phyloP scores from a whole-genome alignment of 2,329 filamentous ascomycete species.

The Berkeleyomyces rouxiae region DNA sequence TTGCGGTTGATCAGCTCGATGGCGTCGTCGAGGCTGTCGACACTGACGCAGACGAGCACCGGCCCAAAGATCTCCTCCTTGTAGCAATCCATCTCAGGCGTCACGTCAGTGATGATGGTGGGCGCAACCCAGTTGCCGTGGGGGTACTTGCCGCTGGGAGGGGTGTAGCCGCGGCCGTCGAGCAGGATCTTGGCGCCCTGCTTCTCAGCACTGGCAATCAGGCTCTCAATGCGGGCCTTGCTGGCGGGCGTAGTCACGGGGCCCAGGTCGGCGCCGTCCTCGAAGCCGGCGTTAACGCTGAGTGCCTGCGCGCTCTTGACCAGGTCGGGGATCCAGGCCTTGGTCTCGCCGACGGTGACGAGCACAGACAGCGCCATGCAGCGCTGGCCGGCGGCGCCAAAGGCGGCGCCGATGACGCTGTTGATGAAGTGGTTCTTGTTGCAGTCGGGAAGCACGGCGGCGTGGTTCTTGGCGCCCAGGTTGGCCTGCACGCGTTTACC shows the following conservation, averaged over 20 bases:
- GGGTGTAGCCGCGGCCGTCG: conserved; percentile 59
- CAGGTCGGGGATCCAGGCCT: conserved; percentile 64
- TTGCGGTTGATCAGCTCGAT: conserved; percentile 71
- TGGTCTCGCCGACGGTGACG: conserved; percentile 71
- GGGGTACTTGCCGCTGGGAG: conserved; percentile 49
- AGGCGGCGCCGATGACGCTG: conserved; percentile 67
- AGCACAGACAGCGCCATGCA: conserved; percentile 77
- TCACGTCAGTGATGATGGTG: conserved; percentile 70
- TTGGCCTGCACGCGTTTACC: conserved; percentile 83
- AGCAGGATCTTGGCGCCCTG: conserved; percentile 73
- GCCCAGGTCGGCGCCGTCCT: conserved; percentile 61
- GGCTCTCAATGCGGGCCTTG: conserved; percentile 58
- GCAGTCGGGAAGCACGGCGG: conserved; percentile 66
- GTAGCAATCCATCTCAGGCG: conserved; percentile 68
- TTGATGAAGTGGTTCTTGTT: conserved; percentile 85
- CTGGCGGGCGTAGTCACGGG: conserved; percentile 68
- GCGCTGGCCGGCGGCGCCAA: conserved; percentile 68
- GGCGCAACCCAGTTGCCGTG: conserved; percentile 62
- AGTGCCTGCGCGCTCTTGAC: conserved; percentile 59
- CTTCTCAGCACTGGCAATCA: conserved; percentile 61
- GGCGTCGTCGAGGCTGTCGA: conserved; percentile 61
- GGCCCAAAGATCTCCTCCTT: conserved; percentile 74
- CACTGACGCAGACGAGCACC: conserved; percentile 66
- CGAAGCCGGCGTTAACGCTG: conserved; percentile 65
- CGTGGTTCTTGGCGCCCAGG: conserved; percentile 78